A percentile compares a stretch with the other conserved stretches of the same genome.
These are phyloP conservation scores for Zizania palustris DNA, from an alignment of 202 grass and related monocot genomes.

Conservation along the genomic window DNA sequence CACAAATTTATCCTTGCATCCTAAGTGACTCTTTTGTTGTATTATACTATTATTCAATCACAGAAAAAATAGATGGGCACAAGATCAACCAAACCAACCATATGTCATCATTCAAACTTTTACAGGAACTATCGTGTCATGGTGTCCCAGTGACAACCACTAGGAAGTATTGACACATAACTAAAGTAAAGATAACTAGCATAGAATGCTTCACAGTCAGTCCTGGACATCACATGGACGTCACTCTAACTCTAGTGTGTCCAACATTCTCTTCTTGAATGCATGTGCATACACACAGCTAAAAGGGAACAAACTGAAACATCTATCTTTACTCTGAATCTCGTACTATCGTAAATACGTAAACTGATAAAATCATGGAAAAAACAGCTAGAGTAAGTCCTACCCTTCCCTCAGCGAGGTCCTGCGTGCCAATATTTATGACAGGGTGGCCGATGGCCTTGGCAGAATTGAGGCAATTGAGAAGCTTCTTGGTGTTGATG, in stretches of 20 bases:
- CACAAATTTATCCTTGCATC: too few relatives aligned
- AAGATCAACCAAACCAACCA: conserved; percentile 26
- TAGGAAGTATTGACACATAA: conserved; percentile 42
- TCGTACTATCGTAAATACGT: too few relatives aligned
- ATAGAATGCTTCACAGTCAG: conserved; percentile 19
- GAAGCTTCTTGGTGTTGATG: conserved; percentile 81
- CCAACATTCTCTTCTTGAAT: conserved; percentile 31
- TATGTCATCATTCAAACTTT: conserved; percentile 32
- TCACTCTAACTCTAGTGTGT: conserved; percentile 7
- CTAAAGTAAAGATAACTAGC: conserved; percentile 29
- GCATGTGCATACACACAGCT: conserved; percentile 12
- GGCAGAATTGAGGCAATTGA: conserved; percentile 94
- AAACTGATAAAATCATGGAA: too few relatives aligned
- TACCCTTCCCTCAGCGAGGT: conserved; percentile 89
- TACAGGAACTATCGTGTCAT: conserved; percentile 15
- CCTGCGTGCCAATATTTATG: conserved; percentile 95
- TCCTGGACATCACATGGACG: conserved; percentile 47
- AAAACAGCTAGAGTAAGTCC: conserved; percentile 24
- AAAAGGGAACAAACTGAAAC: conserved; percentile 29
- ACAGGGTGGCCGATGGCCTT: conserved; percentile 93
- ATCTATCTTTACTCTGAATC: conserved; percentile 42
- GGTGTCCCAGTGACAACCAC: conserved; percentile 39
- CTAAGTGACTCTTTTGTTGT: conserved; percentile 22
- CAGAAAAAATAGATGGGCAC: conserved; percentile 22
- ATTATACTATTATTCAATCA: background rate